Evolutionary conservation across 75 land plant species (phyloP), one percentile per base, ranked within the genome.

Genomic region (Pinus albicaulis): DNA sequence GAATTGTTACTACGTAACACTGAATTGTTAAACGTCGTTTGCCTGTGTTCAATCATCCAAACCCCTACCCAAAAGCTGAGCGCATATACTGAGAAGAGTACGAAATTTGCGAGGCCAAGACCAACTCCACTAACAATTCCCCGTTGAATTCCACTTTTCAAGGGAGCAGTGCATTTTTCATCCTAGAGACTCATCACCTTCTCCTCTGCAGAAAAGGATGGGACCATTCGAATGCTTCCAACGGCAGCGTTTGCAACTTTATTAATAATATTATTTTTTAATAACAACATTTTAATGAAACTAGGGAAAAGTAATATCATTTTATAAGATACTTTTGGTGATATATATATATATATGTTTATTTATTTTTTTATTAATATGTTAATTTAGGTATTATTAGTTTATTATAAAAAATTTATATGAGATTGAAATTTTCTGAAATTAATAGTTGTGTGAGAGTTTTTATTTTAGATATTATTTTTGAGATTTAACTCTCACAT

Each of bases 221-320:
- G 84, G 44, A 95, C 91, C 19, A 91, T 95, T 52, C 93, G 87
- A 59, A 95, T 90, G 76, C 93, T 86, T 53, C 91, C 83, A n/a
- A 94, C 86, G 12, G 92, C 97, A 76, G 92, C 95, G 71, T 83
- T 89, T n/a, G 93, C 98, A 23, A 95, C 89, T 31, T 31, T 31
- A 31, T 31, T 31, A 31, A 31, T 31, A 2, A 31, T 31, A 1
- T 31, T 0, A 31, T 0, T 31, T 31, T 31, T 31, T 31, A 31
- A 31, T 31, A 31, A 31, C 0, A 31, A 31, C 31, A 31, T 1
- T 1, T 31, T 31, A 31, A 31, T 31, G 31, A 31, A 31, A 0
- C 0, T 31, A 31, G 1, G 31, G 31, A 1, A 31, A 2, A n/a
- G n/a, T 31, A 31, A 31, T 31, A 31, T 31, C 1, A 31, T 31